phyloP scores from a whole-genome alignment of 2,329 filamentous ascomycete genomes.

The Epichloe festucae region DNA sequence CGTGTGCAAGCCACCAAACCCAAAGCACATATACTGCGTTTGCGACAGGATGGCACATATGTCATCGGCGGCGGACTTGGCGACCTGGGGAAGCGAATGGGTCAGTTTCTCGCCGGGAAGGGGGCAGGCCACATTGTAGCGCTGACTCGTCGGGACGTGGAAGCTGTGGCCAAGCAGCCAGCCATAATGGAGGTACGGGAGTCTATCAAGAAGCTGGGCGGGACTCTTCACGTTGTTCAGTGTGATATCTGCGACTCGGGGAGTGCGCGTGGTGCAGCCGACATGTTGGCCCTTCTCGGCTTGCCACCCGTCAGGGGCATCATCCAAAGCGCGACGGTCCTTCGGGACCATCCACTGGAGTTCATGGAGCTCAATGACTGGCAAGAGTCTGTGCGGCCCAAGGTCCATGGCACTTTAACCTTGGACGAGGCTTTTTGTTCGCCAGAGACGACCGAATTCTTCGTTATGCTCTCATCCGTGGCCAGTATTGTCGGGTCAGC shows the following conservation, averaged over 20 bases:
- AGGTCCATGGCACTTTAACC: constrained; percentile 40
- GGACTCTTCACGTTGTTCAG: background rate
- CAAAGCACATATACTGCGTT: constrained; percentile 33
- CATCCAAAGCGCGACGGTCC: constrained; percentile 32
- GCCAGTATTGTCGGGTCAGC: constrained; percentile 36
- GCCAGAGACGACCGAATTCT: constrained; percentile 32
- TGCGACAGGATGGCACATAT: constrained; percentile 27
- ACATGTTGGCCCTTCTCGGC: constrained; percentile 8
- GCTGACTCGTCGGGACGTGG: constrained; percentile 29
- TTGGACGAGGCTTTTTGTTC: constrained; percentile 32
- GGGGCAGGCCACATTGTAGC: constrained; percentile 33
- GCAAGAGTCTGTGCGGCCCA: constrained; percentile 33
- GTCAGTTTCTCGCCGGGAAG: constrained; percentile 34
- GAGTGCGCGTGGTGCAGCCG: constrained; percentile 10
- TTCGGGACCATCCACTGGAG: constrained; percentile 27
- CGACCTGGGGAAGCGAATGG: constrained; percentile 30
- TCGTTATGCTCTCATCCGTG: constrained; percentile 37
- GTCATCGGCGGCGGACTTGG: constrained; percentile 23
- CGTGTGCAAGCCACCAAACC: constrained; percentile 14
- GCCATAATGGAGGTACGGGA: constrained; percentile 24
- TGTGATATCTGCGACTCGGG: constrained; percentile 34
- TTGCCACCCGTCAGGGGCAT: constrained; percentile 28
- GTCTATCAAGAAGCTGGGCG: background rate
- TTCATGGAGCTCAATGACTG: constrained; percentile 39
- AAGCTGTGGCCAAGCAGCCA: constrained; percentile 21